Evolutionary conservation across 176 grass and related monocot species (phyloP).

Genomic region (Ampelocalamus luodianensis): DNA sequence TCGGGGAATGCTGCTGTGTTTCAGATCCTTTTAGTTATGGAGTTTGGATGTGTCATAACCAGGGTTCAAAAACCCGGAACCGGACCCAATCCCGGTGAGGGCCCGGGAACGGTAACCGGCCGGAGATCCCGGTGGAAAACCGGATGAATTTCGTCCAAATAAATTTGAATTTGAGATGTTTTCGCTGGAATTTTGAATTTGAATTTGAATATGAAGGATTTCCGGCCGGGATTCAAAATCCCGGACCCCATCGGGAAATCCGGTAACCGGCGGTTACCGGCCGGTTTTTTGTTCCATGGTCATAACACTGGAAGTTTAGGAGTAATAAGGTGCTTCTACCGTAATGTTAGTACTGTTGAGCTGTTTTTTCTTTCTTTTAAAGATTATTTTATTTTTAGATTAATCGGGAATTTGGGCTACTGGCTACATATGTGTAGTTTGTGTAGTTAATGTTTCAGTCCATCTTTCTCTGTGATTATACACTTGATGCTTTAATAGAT

Average conservation of each 20-base stretch:
- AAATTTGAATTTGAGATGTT: too few relatives aligned
- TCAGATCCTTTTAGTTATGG: background rate
- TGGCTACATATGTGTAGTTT: background rate
- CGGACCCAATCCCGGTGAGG: too few relatives aligned
- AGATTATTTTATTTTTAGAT: background rate
- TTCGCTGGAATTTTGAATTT: too few relatives aligned
- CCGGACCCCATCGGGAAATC: too few relatives aligned
- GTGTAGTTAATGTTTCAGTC: background rate
- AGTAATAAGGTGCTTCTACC: background rate
- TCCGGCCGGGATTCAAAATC: too few relatives aligned
- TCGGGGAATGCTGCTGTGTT: background rate
- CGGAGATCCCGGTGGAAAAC: too few relatives aligned
- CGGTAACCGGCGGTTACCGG: too few relatives aligned
- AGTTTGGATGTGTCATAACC: background rate
- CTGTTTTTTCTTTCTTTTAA: background rate
- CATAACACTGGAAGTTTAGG: background rate
- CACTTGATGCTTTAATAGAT: slow-evolving; percentile 5
- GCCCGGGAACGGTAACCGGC: too few relatives aligned
- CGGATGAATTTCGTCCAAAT: too few relatives aligned
- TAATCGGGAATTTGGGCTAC: background rate
- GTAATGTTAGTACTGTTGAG: background rate
- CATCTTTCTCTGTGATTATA: background rate
- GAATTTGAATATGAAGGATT: too few relatives aligned
- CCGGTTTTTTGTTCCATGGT: too few relatives aligned
- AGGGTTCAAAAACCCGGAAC: too few relatives aligned